phyloP scores from a whole-genome alignment of 108 stramenopile genomes.

The Cyclostephanos invisitatus region DNA sequence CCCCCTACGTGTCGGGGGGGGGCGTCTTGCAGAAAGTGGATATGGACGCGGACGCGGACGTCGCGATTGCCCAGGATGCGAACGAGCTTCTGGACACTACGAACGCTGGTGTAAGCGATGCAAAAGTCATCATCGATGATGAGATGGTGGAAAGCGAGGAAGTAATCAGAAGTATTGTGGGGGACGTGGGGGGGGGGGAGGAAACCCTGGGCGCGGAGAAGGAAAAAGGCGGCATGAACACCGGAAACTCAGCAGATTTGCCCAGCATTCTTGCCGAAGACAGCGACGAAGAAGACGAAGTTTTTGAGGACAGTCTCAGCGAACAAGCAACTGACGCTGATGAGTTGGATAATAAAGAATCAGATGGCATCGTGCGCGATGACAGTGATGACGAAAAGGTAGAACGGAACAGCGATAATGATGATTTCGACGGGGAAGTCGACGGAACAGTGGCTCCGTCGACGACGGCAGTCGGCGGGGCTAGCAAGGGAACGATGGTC shows the following conservation, averaged over 20 bases:
- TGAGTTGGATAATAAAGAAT: constrained; percentile 25
- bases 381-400: constrained; percentile 32
- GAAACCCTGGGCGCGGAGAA: not conserved
- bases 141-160: not conserved
- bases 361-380: constrained; percentile 17
- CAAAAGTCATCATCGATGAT: not conserved
- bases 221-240: not conserved
- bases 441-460: constrained; percentile 13
- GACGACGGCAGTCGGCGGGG: constrained; percentile 1
- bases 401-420: constrained; percentile 21
- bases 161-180: not conserved
- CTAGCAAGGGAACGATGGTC: constrained; percentile 13
- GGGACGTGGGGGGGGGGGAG: not conserved
- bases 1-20: constrained; percentile 26
- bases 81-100: constrained; percentile 4
- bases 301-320: constrained; percentile 16
- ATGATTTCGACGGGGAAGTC: constrained; percentile 25
- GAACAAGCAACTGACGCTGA: not conserved
- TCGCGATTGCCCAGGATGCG: constrained; percentile 8
- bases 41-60: constrained; percentile 6
- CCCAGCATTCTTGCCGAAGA: constrained; percentile 17
- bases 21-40: not conserved
- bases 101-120: not conserved
- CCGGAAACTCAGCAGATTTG: not conserved
- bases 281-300: constrained; percentile 32